A percentile compares a stretch with the other conserved stretches of the same genome.
Conservation (phyloP, 2,329 filamentous ascomycete species). For the Claviceps humidiphila region DNA sequence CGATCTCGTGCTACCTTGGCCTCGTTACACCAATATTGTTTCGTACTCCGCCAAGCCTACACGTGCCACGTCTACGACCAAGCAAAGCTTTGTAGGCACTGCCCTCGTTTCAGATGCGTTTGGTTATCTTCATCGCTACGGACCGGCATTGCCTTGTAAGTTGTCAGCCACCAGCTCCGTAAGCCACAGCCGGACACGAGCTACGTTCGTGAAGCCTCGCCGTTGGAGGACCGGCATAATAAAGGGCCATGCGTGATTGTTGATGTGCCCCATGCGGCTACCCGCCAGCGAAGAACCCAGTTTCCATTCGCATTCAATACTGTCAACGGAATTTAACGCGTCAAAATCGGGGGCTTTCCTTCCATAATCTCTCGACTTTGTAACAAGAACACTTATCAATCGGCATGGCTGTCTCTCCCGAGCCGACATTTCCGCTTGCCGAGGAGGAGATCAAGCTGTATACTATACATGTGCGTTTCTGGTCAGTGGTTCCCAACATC, state of each 20-base stretch:
- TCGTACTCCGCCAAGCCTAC: not conserved
- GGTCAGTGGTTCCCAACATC: too few relatives aligned
- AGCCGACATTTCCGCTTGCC: slow-evolving; percentile 9
- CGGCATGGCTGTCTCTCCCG: slow-evolving; percentile 6
- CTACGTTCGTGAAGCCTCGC: too few relatives aligned
- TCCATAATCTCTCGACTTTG: not conserved
- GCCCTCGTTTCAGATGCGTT: not conserved
- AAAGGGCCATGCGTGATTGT: too few relatives aligned
- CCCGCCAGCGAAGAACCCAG: too few relatives aligned
- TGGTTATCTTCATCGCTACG: not conserved
- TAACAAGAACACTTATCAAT: not conserved
- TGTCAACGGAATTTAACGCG: too few relatives aligned
- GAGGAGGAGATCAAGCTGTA: slow-evolving; percentile 39
- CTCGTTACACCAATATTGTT: not conserved
- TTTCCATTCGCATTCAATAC: too few relatives aligned
- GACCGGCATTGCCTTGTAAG: too few relatives aligned
- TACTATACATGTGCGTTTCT: slow-evolving; percentile 39
- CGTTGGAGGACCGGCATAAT: too few relatives aligned
- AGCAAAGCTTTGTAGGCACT: not conserved
- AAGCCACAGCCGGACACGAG: not conserved
- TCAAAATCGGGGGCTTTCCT: not conserved
- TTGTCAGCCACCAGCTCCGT: too few relatives aligned
- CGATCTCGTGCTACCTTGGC: not conserved
- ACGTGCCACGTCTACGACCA: not conserved
- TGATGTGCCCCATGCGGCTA: too few relatives aligned